Evolutionary conservation across 2,329 filamentous ascomycete species (phyloP), one percentile per base, ranked within the genome.

Genomic region (Celoporthe dispersa): DNA sequence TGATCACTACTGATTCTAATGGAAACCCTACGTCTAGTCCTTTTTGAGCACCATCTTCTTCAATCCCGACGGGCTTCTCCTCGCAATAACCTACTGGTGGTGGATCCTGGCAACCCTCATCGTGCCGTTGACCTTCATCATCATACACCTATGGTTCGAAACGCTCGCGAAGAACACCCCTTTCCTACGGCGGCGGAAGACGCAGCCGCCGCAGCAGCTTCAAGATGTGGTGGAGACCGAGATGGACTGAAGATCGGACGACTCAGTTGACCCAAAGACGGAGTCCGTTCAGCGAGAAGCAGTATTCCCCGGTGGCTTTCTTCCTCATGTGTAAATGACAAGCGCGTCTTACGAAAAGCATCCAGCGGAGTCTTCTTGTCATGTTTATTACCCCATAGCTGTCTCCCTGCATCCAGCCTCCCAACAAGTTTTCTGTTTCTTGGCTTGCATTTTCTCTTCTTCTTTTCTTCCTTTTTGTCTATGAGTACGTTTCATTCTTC

Each of bases 31-130:
- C 14, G 28, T 22, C 44, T 16, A 67, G 66, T 71, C 70, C 37
- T 68, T 71, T 44, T 55, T 71, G 41, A 71, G 70, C 68, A 71
- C 70, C 35, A 67, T 71, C 65, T 71, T 71, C 70, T 70, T 71
- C 68, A 71, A 65, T 55, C 70, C 70, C 28, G 70, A 71, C 55
- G 70, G 70, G 33, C 68, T 71, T 22, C 28, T 71, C 61, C 64
- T 71, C 65, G 68, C 70, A 37, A 66, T 71, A 48, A 69, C 65
- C 7, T 64, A 71, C 65, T 71, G 70, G 70, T 71, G 70, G 70
- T 71, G 70, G 70, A 71, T 71, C 61, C 59, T 70, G 31, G 68
- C 35, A 22, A 70, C 70, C 33, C 70, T 71, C 37, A 57, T 71
- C 9, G 53, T 71, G 44, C 70, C 70, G 2, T 44, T 71, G 48